Evolutionary conservation across 2,329 filamentous ascomycete species (phyloP).

Genomic region (Cryphonectria nitschkei): DNA sequence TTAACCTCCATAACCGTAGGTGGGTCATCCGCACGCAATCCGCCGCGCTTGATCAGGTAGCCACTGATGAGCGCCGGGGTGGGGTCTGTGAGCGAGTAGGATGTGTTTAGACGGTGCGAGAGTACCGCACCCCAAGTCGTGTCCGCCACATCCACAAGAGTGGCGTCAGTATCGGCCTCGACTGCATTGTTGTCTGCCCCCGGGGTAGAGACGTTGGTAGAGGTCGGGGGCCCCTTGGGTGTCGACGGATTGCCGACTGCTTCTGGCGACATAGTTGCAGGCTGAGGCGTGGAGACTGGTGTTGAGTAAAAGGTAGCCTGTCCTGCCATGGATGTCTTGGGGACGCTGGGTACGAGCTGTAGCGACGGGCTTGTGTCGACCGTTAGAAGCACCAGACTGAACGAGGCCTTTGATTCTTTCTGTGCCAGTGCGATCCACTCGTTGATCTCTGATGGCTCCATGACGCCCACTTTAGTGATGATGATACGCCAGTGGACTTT

Average conservation of each 20-base stretch:
- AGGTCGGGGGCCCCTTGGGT: constrained; percentile 44
- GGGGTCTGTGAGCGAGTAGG: constrained; percentile 56
- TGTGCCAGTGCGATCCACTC: constrained; percentile 59
- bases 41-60: constrained; percentile 67
- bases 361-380: constrained; percentile 69
- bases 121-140: constrained; percentile 77
- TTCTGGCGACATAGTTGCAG: constrained; percentile 63
- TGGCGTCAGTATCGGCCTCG: constrained; percentile 59
- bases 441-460: constrained; percentile 68
- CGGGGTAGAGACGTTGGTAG: constrained; percentile 49
- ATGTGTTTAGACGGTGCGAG: constrained; percentile 66
- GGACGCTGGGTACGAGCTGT: constrained; percentile 61
- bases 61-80: constrained; percentile 64
- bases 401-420: constrained; percentile 53
- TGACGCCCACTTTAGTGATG: constrained; percentile 70
- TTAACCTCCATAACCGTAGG: constrained; percentile 67
- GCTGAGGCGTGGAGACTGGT: constrained; percentile 69
- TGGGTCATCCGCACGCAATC: constrained; percentile 58
- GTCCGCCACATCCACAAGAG: constrained; percentile 73
- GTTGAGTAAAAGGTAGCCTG: constrained; percentile 59
- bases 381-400: constrained; percentile 63
- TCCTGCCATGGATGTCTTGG: constrained; percentile 51
- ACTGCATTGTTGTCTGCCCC: constrained; percentile 49
- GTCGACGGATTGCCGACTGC: constrained; percentile 57
- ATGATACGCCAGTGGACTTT: constrained; percentile 79